Conservation (phyloP, 1,139 yeast species). For the Candida sojae region DNA sequence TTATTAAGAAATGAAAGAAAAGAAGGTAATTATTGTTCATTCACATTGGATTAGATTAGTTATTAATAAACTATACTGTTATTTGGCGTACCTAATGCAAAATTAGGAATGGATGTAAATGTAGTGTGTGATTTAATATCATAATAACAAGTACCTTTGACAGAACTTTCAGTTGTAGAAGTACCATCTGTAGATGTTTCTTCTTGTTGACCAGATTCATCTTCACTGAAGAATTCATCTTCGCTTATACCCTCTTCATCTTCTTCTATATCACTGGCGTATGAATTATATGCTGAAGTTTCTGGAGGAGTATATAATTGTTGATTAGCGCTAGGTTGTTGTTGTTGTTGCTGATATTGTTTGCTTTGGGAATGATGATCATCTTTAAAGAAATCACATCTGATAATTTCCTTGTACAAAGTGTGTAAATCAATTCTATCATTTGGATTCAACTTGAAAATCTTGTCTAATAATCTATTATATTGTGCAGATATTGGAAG, state of each 20-base stretch:
- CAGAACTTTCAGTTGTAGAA: slow-evolving; percentile 3
- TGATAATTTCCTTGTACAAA: slow-evolving; percentile 42
- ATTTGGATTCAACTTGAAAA: slow-evolving; percentile 65
- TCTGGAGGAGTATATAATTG: slow-evolving; percentile 22
- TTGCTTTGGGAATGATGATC: slow-evolving; percentile 4
- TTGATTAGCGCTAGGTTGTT: slow-evolving; percentile 12
- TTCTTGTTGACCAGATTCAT: slow-evolving; percentile 7
- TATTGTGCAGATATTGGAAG: slow-evolving; percentile 68
- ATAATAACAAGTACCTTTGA: slow-evolving; percentile 9
- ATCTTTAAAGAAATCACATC: slow-evolving; percentile 43
- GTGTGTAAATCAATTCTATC: slow-evolving; percentile 56
- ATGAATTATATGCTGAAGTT: slow-evolving; percentile 17
- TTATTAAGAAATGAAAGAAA: background rate
- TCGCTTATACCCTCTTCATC: slow-evolving; percentile 7
- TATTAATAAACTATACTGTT: slow-evolving; percentile 10
- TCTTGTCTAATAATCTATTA: slow-evolving; percentile 51
- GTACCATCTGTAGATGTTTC: background rate
- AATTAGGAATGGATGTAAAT: slow-evolving; percentile 7
- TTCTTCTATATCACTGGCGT: slow-evolving; percentile 15
- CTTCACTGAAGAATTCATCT: slow-evolving; percentile 8
- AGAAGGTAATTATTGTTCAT: background rate
- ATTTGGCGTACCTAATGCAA: slow-evolving; percentile 12
- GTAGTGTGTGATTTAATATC: slow-evolving; percentile 6
- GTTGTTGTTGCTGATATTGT: slow-evolving; percentile 6
- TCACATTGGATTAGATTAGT: background rate